These are phyloP conservation scores for Platanthera zijinensis DNA, from an alignment of 106 monocot genomes.

Conservation along the genomic window DNA sequence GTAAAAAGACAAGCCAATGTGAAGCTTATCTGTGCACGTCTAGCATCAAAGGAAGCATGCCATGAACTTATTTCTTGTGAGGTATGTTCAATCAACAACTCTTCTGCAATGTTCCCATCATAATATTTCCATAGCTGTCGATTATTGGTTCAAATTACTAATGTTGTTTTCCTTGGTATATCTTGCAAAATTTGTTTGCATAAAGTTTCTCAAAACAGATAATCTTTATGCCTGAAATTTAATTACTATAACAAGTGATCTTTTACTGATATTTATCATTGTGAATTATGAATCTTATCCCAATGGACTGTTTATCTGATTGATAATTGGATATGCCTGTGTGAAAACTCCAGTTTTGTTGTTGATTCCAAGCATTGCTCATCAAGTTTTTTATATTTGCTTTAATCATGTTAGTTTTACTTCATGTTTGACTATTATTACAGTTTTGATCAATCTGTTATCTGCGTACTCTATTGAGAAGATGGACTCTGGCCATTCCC, in stretches of 20 bases:
- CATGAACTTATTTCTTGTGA: conserved; percentile 63
- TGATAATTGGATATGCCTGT: neutral
- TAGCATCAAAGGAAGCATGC: conserved; percentile 48
- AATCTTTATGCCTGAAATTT: neutral
- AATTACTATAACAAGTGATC: neutral
- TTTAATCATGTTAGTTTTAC: neutral
- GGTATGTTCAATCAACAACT: conserved; percentile 26
- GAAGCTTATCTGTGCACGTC: conserved; percentile 37
- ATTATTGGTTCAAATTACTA: neutral
- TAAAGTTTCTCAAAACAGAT: neutral
- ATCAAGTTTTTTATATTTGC: neutral
- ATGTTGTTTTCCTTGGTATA: neutral
- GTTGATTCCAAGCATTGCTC: neutral
- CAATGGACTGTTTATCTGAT: neutral
- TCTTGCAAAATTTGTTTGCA: neutral
- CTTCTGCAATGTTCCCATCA: neutral
- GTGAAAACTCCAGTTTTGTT: neutral
- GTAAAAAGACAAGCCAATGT: conserved; percentile 34
- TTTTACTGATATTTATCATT: neutral
- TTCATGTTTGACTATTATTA: neutral
- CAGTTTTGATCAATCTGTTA: neutral
- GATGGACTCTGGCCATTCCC: neutral
- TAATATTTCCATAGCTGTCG: neutral
- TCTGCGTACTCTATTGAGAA: neutral
- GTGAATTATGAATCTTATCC: neutral